Base-by-base conservation (phyloP, 2,329 filamentous ascomycete genomes). In the Sarocladiaceae sp. region DNA sequence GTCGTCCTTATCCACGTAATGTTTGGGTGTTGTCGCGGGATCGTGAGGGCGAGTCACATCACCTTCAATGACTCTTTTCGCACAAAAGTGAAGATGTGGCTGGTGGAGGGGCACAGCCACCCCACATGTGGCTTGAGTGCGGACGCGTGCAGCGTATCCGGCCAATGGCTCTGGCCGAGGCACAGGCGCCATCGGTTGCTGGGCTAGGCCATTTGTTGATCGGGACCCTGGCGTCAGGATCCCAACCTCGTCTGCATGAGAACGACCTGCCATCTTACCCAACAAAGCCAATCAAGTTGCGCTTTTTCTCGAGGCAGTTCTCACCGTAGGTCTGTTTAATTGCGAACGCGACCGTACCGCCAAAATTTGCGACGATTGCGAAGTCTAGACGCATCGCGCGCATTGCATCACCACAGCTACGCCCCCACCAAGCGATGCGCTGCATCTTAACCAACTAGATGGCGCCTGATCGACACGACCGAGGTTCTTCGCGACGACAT, bases 401-500 rank as follows among this genome's bases (percentile, higher is more conserved):
- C 22, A 15, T 20, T 33, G 44, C 44, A 33, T 31, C 44, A 48
- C 23, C 17, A 31, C 28, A 33, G 44, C 44, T 48, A 10, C 26
- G 44, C 44, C 44, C 44, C 44, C 44, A 54, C 54, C 54, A 56
- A 60, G 66, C 63, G 51, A 71, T 70, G 68, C 66, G 64, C 66
- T 59, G 25, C 66, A n/a, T 26, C 58, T 57, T 55, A 54, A 58
- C 54, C 57, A 60, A 57, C 55, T 72, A 71, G 66, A 84, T 84
- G 80, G 80, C 81, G 64, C 74, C 75, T 56, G 44, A 48, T 22
- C 44, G 44, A 48, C 83, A 85, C 78, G 82, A 88, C 73, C 75
- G 76, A 63, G 73, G 75, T 67, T 72, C 80, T 62, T 82, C 82
- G 61, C 75, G 79, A 74, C 77, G 81, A 71, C 76, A 79, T 68